A percentile compares a stretch with the other conserved stretches of the same genome.
Evolutionary conservation across 495 filamentous ascomycete species (phyloP).

Genomic region (Aspergillus panamensis): DNA sequence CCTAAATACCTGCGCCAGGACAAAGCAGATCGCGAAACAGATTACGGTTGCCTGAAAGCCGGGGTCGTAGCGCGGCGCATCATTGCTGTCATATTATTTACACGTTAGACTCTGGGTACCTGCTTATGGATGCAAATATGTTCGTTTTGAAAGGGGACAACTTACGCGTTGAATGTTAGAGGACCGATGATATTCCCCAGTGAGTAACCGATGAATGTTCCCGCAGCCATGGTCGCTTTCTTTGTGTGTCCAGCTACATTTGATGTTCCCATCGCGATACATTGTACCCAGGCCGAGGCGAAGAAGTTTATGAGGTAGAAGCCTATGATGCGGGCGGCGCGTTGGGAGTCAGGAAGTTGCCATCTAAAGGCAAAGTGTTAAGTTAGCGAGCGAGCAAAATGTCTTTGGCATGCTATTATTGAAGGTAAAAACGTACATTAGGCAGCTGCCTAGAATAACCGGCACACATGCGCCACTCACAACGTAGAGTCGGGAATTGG

Average conservation of each 20-base stretch:
- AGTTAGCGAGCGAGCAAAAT: background rate
- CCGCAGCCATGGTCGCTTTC: conserved; percentile 11
- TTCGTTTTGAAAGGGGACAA: background rate
- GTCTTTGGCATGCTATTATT: background rate
- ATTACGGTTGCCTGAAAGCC: conserved; percentile 13
- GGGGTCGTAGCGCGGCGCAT: conserved; percentile 13
- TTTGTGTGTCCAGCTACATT: conserved; percentile 12
- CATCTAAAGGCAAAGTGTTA: conserved; percentile 6
- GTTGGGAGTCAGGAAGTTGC: conserved; percentile 6
- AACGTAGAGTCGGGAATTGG: conserved; percentile 9
- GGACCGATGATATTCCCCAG: conserved; percentile 16
- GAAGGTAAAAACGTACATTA: conserved; percentile 2
- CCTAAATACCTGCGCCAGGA: conserved; percentile 6
- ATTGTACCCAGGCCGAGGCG: conserved; percentile 13
- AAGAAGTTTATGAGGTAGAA: conserved; percentile 17
- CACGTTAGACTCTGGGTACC: background rate
- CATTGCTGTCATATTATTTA: conserved; percentile 1
- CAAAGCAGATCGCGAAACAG: conserved; percentile 13
- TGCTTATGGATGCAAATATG: background rate
- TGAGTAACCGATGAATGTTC: conserved; percentile 5
- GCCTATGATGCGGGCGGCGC: conserved; percentile 8
- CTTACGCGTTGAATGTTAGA: conserved; percentile 11
- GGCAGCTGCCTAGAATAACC: conserved; percentile 11
- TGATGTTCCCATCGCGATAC: conserved; percentile 10
- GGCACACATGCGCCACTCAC: conserved; percentile 7